Evolutionary conservation across 768 basidiomycete genomes (phyloP).

Genomic region (Podaxis pistillaris): DNA sequence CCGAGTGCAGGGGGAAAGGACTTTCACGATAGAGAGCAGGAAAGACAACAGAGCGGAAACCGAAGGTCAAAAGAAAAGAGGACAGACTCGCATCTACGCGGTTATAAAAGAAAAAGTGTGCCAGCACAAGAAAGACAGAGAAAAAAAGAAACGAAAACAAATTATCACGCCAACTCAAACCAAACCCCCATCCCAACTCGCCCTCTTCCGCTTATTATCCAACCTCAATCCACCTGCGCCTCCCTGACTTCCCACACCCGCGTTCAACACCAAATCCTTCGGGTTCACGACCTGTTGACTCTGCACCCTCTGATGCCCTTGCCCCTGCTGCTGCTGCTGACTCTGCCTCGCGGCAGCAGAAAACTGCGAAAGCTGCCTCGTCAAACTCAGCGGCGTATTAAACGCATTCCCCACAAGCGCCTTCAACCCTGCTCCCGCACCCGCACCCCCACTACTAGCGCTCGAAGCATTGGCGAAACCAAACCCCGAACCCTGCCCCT

Average conservation of each 20-base stretch:
- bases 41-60: background rate
- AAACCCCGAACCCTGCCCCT: constrained; percentile 3
- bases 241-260: background rate
- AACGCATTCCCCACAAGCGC: constrained; percentile 2
- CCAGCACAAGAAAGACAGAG: background rate
- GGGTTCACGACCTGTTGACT: constrained; percentile 35
- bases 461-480: background rate
- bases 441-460: background rate
- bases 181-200: constrained; percentile 38
- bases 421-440: constrained; percentile 1
- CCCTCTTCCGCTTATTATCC: constrained; percentile 38
- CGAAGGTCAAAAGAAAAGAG: background rate
- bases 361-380: constrained; percentile 11
- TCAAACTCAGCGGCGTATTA: constrained; percentile 7
- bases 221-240: constrained; percentile 14
- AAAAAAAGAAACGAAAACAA: background rate
- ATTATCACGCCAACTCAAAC: background rate
- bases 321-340: constrained; percentile 10
- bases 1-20: too few species aligned
- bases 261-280: constrained; percentile 31
- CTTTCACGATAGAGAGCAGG: background rate
- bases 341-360: background rate
- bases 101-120: background rate
- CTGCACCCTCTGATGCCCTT: constrained; percentile 36
- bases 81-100: too few species aligned